These are phyloP conservation scores for Apiotrichum akiyoshidainum DNA, from an alignment of 1,284 basidiomycete species.

Conservation along the genomic window DNA sequence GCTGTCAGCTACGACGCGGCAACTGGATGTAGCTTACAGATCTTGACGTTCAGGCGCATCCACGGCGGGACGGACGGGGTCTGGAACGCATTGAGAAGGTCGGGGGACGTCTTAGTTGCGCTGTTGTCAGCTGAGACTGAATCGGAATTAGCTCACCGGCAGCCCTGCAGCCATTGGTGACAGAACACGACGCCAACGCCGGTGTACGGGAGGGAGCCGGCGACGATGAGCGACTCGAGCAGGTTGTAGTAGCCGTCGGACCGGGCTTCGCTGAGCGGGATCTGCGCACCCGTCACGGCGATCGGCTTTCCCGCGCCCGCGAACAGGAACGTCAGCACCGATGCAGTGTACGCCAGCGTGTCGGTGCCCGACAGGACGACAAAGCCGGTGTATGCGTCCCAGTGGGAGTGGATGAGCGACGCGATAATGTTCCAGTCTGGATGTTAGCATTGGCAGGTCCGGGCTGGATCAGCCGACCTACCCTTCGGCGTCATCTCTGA, in stretches of 20 bases:
- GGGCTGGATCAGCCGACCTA: conserved; percentile 16
- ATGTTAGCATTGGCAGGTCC: background rate
- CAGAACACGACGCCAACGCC: conserved; percentile 47
- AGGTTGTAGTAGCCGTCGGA: conserved; percentile 48
- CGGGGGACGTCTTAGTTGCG: conserved; percentile 42
- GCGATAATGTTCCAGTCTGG: conserved; percentile 49
- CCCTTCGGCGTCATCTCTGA: conserved; percentile 47
- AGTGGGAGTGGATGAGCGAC: conserved; percentile 39
- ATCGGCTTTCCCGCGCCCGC: conserved; percentile 45
- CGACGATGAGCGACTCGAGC: conserved; percentile 42
- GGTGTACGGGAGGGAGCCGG: conserved; percentile 40
- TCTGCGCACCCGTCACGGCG: conserved; percentile 46
- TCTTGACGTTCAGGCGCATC: conserved; percentile 47
- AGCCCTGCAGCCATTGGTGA: conserved; percentile 39
- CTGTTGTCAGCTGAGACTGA: conserved; percentile 10
- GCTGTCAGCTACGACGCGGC: background rate
- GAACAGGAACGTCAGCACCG: conserved; percentile 46
- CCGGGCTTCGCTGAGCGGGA: conserved; percentile 41
- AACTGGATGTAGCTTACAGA: conserved; percentile 29
- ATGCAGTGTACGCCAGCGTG: conserved; percentile 47
- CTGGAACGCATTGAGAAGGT: conserved; percentile 42
- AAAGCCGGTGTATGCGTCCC: conserved; percentile 45
- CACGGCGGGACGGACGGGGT: conserved; percentile 40
- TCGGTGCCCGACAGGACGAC: conserved; percentile 47
- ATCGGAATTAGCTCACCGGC: conserved; percentile 24